Evolutionary conservation across 164 flowering plant species (phyloP).

Genomic region (Vitis vinifera): ASM3070453v1 NC_081819.1:17084501-17085000

Average conservation of each 20-base stretch:
- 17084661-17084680: constrained; percentile 11
- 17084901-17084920: constrained; percentile 21
- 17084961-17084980: constrained; percentile 3
- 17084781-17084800: constrained; percentile 23
- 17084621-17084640: constrained; percentile 55
- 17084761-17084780: constrained; percentile 16
- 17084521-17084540: constrained; percentile 42
- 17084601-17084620: constrained; percentile 27
- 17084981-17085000: too few relatives aligned
- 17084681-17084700: constrained; percentile 6
- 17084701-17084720: constrained; percentile 11
- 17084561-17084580: constrained; percentile 35
- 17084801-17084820: constrained; percentile 16
- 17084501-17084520: constrained; percentile 47
- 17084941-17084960: constrained; percentile 1
- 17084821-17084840: constrained; percentile 10
- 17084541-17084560: constrained; percentile 29
- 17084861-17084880: constrained; percentile 20
- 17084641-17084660: constrained; percentile 44
- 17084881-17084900: constrained; percentile 17
- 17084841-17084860: constrained; percentile 11
- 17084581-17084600: constrained; percentile 49
- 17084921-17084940: constrained; percentile 15
- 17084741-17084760: constrained; percentile 1
- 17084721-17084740: constrained; percentile 10